These are phyloP conservation scores for Phaffia rhodozyma DNA, from an alignment of 1,284 basidiomycete genomes.

Conservation along the genomic window DNA sequence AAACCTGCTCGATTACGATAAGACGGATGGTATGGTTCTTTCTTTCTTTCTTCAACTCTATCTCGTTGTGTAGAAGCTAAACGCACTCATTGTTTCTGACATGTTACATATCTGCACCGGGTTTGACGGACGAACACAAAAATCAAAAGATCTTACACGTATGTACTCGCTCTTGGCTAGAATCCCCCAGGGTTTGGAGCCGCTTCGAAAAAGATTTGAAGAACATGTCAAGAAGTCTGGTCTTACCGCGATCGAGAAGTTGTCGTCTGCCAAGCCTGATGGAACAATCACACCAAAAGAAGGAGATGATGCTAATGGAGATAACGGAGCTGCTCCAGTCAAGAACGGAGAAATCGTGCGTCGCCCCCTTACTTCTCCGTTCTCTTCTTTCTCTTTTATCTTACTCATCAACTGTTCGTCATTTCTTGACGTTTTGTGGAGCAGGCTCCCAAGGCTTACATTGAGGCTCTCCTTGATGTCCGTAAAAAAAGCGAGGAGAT, in stretches of 20 bases:
- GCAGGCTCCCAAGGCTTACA: slow-evolving; percentile 73
- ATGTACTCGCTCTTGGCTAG: slow-evolving; percentile 90
- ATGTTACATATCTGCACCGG: neutral
- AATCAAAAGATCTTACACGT: slow-evolving; percentile 58
- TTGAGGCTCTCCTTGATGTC: slow-evolving; percentile 81
- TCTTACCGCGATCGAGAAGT: slow-evolving; percentile 66
- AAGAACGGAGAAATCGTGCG: slow-evolving; percentile 32
- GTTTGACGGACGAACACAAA: neutral
- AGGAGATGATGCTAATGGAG: slow-evolving; percentile 48
- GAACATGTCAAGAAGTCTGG: slow-evolving; percentile 87
- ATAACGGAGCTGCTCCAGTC: slow-evolving; percentile 38
- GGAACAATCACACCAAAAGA: slow-evolving; percentile 22
- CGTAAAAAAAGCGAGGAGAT: slow-evolving; percentile 87
- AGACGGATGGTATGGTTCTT: slow-evolving; percentile 50
- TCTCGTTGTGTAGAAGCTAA: neutral
- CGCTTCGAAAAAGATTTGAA: slow-evolving; percentile 84
- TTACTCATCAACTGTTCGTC: too few relatives aligned
- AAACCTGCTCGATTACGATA: slow-evolving; percentile 77
- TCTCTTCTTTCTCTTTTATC: neutral
- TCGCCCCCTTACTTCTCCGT: neutral
- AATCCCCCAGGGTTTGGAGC: slow-evolving; percentile 82
- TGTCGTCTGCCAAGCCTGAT: slow-evolving; percentile 35
- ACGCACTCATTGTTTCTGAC: slow-evolving; percentile 1
- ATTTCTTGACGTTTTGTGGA: neutral
- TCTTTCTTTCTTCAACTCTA: neutral